phyloP scores from a whole-genome alignment of 2,329 filamentous ascomycete genomes.

The Fusarium metavorans region DNA sequence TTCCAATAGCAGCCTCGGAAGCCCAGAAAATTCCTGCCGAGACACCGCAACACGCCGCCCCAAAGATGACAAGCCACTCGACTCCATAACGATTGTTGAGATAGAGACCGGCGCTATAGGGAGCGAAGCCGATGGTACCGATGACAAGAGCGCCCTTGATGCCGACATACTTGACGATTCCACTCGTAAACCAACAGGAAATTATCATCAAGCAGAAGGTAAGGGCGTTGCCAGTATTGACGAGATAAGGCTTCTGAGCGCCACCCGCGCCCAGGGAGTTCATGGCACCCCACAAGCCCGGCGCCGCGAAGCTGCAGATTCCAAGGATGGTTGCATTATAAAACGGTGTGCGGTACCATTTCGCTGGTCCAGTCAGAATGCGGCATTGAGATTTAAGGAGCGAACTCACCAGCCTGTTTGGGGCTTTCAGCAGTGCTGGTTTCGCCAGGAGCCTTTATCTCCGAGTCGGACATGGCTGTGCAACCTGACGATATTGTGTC shows the following conservation, averaged over 20 bases:
- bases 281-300: conserved; percentile 47
- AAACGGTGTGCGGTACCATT: conserved; percentile 43
- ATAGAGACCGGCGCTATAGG: conserved; percentile 58
- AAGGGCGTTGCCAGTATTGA: conserved; percentile 69
- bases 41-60: conserved; percentile 55
- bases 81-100: conserved; percentile 58
- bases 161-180: conserved; percentile 40
- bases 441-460: neutral
- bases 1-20: conserved; percentile 51
- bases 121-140: conserved; percentile 57
- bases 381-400: neutral
- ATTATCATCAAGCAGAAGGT: conserved; percentile 61
- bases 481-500: neutral
- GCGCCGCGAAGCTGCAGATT: conserved; percentile 46
- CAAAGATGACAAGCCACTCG: conserved; percentile 58
- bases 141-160: conserved; percentile 54
- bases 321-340: conserved; percentile 48
- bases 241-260: conserved; percentile 70
- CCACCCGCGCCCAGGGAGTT: conserved; percentile 55
- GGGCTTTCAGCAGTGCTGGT: neutral
- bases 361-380: conserved; percentile 16
- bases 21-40: conserved; percentile 54
- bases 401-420: neutral
- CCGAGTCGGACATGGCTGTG: neutral
- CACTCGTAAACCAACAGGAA: conserved; percentile 62